phyloP scores from a whole-genome alignment of 2,329 filamentous ascomycete species.

The Aspergillus tubingensis region DNA sequence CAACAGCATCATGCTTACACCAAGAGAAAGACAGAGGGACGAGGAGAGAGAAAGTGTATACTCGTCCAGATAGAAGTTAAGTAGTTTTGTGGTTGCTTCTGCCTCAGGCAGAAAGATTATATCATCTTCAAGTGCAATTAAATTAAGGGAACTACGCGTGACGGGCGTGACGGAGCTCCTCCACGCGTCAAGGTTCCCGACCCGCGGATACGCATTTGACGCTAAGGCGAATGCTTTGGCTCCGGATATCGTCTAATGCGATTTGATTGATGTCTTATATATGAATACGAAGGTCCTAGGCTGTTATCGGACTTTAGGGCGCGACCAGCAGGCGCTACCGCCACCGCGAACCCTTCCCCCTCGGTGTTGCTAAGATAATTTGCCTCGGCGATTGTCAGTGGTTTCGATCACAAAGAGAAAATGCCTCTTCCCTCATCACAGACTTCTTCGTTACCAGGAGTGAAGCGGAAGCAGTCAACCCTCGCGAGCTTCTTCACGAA shows the following conservation, averaged over 20 bases:
- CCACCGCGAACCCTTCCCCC: not conserved
- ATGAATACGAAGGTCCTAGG: not conserved
- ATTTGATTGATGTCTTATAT: not conserved
- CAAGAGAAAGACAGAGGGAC: not conserved
- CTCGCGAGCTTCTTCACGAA: slow-evolving; percentile 84
- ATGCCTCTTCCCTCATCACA: slow-evolving; percentile 41
- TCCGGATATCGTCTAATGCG: not conserved
- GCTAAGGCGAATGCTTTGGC: not conserved
- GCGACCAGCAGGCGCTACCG: slow-evolving; percentile 1
- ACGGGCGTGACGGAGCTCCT: slow-evolving; percentile 21
- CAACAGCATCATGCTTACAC: not conserved
- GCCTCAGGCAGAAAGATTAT: not conserved
- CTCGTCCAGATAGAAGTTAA: not conserved
- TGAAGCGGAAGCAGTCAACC: slow-evolving; percentile 62
- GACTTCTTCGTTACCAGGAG: slow-evolving; percentile 34
- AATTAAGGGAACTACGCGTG: slow-evolving; percentile 12
- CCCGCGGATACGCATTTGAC: slow-evolving; percentile 18
- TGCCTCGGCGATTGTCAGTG: not conserved
- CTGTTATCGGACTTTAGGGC: not conserved
- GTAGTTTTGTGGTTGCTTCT: not conserved
- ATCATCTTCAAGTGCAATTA: not conserved
- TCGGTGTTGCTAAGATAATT: not conserved
- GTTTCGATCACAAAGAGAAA: slow-evolving; percentile 7
- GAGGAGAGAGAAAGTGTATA: not conserved
- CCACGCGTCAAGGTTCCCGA: slow-evolving; percentile 37